Evolutionary conservation across 2,329 filamentous ascomycete genomes (phyloP), one percentile per base, ranked within the genome.

Genomic region (Fusarium newnesense): DNA sequence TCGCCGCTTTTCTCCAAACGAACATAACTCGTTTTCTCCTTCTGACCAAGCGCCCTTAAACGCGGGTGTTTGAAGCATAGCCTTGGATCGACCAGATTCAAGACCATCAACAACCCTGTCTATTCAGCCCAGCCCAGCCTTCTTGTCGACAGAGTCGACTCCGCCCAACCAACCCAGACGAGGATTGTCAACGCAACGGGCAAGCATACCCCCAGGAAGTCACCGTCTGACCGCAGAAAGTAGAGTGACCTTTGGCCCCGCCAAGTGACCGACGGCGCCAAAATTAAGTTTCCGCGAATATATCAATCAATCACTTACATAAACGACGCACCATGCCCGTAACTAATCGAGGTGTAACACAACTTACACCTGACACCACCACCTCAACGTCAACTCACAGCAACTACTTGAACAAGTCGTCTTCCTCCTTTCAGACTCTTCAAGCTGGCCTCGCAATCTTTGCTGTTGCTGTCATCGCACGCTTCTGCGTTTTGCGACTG

Each of bases 401-500:
- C 59, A 73, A 78, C 76, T 80, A 80, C 77, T 80, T 81, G 67
- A 81, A 69, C 61, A 67, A 62, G 70, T 75, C 79, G 56, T 70
- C 75, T 65, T 79, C 80, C 79, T 69, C 77, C 57, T 73, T 77
- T 64, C 69, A 75, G 37, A 76, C 75, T 52, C 60, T 81, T 46
- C 76, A 77, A 50, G 70, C 73, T 60, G 78, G 77, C 32, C 75
- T 83, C 43, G 76, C 80, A 60, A 65, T 82, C 66, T 79, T 84
- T 73, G 80, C 80, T 62, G 62, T 85, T 60, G 71, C 82, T 64
- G 62, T 81, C 64, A 79, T 83, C 70, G 78, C 80, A 64, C 79
- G 79, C 36, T 79, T 75, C 69, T 80, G 79, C 65, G 58, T 77
- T 44, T 67, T 73, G 56, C 75, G 60, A 36, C 53, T 76, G 49